Percentiles rank a stretch among this genome's conserved stretches.
These are phyloP conservation scores for Cladophialophora carrionii DNA, from an alignment of 2,329 filamentous ascomycete species.

Conservation along the genomic window DNA sequence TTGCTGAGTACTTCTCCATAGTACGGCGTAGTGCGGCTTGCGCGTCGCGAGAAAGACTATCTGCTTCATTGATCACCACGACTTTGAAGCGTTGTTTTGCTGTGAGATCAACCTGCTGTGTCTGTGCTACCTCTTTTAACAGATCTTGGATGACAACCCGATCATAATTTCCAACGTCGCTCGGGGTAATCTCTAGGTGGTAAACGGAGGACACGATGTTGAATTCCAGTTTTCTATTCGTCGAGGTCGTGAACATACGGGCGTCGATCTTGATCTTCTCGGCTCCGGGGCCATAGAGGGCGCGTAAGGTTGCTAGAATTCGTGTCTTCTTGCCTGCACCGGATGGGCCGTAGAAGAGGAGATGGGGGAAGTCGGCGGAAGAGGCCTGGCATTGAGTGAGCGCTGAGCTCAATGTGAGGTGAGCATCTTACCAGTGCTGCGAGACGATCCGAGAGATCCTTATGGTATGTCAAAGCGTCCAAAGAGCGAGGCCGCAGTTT, in stretches of 20 bases:
- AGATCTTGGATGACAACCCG: constrained; percentile 94
- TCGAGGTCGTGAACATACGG: constrained; percentile 88
- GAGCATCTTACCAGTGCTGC: constrained; percentile 71
- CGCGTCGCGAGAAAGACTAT: constrained; percentile 89
- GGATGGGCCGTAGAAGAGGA: constrained; percentile 94
- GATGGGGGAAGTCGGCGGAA: constrained; percentile 95
- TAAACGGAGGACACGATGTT: constrained; percentile 98
- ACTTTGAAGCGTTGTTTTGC: constrained; percentile 96
- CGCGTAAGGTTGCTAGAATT: constrained; percentile 91
- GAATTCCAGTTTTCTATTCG: constrained; percentile 96
- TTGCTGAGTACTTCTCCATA: constrained; percentile 99
- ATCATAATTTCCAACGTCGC: constrained; percentile 95
- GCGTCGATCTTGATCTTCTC: constrained; percentile 99
- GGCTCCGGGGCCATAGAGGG: constrained; percentile 93
- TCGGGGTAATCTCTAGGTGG: constrained; percentile 97
- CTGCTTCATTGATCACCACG: constrained; percentile 98
- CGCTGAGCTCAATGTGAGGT: background rate
- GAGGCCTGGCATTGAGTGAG: constrained; percentile 66
- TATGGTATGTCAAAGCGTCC: constrained; percentile 76
- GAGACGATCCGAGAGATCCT: constrained; percentile 83
- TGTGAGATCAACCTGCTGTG: constrained; percentile 92
- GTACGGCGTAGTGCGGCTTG: constrained; percentile 92
- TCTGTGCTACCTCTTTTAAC: constrained; percentile 96
- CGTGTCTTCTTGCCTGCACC: constrained; percentile 98
- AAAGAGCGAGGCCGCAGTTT: constrained; percentile 60